Conservation (phyloP, 2,329 filamentous ascomycete species). For the Coniochaeta sp. region DNA sequence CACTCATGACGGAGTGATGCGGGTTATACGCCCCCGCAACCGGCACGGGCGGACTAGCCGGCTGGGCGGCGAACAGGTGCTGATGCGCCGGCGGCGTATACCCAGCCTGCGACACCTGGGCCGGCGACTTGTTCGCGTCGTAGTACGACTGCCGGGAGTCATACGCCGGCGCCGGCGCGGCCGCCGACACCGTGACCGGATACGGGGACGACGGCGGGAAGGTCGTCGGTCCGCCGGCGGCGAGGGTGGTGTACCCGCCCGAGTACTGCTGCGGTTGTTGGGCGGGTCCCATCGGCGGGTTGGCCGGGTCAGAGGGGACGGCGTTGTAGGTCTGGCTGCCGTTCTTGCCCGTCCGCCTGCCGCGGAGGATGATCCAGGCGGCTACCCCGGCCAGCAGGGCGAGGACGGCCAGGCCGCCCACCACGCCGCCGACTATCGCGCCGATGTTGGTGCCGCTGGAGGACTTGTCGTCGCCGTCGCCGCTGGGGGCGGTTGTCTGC, state of each 20-base stretch:
- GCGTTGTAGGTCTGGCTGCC: constrained; percentile 7
- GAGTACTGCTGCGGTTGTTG: not conserved
- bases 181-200: not conserved
- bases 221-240: constrained; percentile 3
- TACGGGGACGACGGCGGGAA: constrained; percentile 5
- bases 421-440: constrained; percentile 17
- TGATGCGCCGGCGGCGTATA: not conserved
- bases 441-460: constrained; percentile 1
- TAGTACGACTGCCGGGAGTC: constrained; percentile 9
- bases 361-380: constrained; percentile 15
- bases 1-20: not conserved
- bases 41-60: not conserved
- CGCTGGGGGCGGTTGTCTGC: not conserved
- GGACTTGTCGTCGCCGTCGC: not conserved
- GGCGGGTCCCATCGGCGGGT: not conserved
- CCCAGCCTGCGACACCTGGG: not conserved
- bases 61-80: not conserved
- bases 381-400: constrained; percentile 14
- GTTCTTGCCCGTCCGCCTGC: constrained; percentile 12
- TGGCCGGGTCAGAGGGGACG: constrained; percentile 5
- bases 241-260: constrained; percentile 1
- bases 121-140: not conserved
- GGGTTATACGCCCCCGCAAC: not conserved
- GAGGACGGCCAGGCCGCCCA: constrained; percentile 19
- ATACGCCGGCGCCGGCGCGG: constrained; percentile 2